phyloP scores from a whole-genome alignment of 805 yeast species.

The Isabelozyma rhagii region DNA sequence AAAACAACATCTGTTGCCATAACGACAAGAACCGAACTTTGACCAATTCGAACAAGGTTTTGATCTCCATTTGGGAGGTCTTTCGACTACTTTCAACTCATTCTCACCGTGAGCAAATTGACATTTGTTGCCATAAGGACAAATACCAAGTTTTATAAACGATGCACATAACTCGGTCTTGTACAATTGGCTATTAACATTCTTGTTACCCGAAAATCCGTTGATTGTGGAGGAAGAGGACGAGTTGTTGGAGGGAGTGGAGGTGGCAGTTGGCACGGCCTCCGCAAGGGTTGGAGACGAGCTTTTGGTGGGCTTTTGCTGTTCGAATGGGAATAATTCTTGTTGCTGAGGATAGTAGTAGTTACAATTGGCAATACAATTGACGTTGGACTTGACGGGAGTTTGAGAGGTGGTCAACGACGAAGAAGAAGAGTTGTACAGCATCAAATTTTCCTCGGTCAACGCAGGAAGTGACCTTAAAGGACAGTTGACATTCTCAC shows the following conservation, averaged over 20 bases:
- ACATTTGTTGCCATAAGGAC: conserved; percentile 90
- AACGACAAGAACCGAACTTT: conserved; percentile 76
- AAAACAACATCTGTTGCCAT: conserved; percentile 90
- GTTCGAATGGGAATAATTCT: conserved; percentile 18
- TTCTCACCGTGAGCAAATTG: conserved; percentile 90
- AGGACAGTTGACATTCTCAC: conserved; percentile 1
- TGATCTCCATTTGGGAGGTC: conserved; percentile 84
- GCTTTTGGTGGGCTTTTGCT: background rate
- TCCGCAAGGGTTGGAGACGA: background rate
- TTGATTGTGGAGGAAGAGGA: background rate
- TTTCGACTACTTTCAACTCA: conserved; percentile 69
- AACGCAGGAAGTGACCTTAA: conserved; percentile 15
- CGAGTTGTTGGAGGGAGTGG: background rate
- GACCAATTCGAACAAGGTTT: conserved; percentile 90
- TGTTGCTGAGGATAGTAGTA: background rate
- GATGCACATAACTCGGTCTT: conserved; percentile 89
- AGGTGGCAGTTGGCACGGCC: background rate
- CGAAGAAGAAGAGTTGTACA: background rate
- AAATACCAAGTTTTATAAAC: conserved; percentile 59
- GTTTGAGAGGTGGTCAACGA: background rate
- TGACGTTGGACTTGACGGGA: background rate
- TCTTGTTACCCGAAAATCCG: conserved; percentile 3
- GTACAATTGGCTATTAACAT: conserved; percentile 64
- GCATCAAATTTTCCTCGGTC: conserved; percentile 37
- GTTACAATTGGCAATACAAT: background rate